Evolutionary conservation across 768 basidiomycete genomes (phyloP), one percentile per base, ranked within the genome.

Genomic region (Naematelia encephala): DNA sequence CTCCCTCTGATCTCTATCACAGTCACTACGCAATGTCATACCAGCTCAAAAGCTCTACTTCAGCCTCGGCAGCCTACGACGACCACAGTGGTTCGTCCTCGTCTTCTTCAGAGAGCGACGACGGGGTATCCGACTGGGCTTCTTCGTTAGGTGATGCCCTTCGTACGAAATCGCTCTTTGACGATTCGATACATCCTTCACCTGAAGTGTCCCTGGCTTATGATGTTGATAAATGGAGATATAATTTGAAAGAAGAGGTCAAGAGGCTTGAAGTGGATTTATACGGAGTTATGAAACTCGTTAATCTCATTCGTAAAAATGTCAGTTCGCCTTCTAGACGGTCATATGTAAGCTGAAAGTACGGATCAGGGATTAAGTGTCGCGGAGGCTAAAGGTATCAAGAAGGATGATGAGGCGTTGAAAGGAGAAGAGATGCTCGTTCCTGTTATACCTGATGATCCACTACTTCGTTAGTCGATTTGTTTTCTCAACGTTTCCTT

Each of bases 381-480:
- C 4, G 61, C 73, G 5, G 79, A 81, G 43, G 78, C 84, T 13
- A 63, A 71, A n/a, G 69, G 69, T 44, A 67, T 90, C 56, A 82
- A 81, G 27, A 85, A 85, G 23, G 46, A 56, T 44, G 88, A 90
- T 72, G 53, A 81, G 0, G 82, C 90, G 66, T 84, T 93, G 61
- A 73, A 79, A 12, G 84, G 85, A 5, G 93, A 98, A 70, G 84
- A 84, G 56, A 90, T 90, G 70, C 84, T 98, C 21, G 82, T 84
- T 42, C 94, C 94, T 1, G 84, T 83, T 26, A 64, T 96, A 44
- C 86, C 89, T 68, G 87, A 92, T 67, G 94, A 97, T 72, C 88
- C 91, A 1, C 78, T 96, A 12, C 85, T 98, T 22, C 89, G 94
- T 96, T 69, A 70, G 88, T 80, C n/a, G n/a, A n/a, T n/a, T n/a